Percentiles rank a stretch among this genome's conserved stretches.
Conservation (phyloP, 768 basidiomycete genomes). For the Rubroboletus satanas region DNA sequence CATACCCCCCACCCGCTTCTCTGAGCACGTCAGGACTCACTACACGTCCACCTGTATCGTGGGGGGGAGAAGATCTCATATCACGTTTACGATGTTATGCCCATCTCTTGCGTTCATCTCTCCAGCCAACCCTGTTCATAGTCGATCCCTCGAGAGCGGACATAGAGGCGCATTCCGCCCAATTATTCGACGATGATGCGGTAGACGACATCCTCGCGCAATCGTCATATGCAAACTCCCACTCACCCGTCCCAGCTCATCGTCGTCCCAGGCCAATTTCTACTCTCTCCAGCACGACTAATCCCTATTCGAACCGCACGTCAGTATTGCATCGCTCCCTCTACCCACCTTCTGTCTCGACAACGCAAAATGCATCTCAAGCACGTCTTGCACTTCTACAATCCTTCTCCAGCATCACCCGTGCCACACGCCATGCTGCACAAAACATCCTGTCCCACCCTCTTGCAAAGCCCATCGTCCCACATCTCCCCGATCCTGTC, state of each 20-base stretch:
- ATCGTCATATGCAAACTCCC: constrained; percentile 70
- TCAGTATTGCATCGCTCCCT: constrained; percentile 82
- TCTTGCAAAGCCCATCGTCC: constrained; percentile 91
- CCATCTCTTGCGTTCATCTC: constrained; percentile 77
- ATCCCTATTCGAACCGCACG: constrained; percentile 61
- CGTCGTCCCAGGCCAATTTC: constrained; percentile 68
- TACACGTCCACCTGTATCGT: constrained; percentile 47
- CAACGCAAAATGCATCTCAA: constrained; percentile 56
- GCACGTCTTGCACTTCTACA: constrained; percentile 83
- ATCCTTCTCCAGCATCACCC: constrained; percentile 91
- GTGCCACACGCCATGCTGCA: constrained; percentile 88
- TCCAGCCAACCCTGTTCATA: constrained; percentile 84
- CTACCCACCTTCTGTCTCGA: constrained; percentile 47
- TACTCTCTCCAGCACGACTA: constrained; percentile 32
- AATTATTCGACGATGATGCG: constrained; percentile 80
- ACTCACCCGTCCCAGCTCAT: constrained; percentile 82
- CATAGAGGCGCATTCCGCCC: constrained; percentile 84
- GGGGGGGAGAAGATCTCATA: constrained; percentile 88
- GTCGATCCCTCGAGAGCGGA: constrained; percentile 93
- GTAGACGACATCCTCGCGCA: constrained; percentile 84
- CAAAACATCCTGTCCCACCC: constrained; percentile 95
- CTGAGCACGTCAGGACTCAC: constrained; percentile 41
- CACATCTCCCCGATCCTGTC: constrained; percentile 94
- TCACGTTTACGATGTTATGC: constrained; percentile 72
- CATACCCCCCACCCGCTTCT: constrained; percentile 64